Base-by-base conservation (phyloP, 2,329 filamentous ascomycete genomes). In the Xylariales sp. region DNA sequence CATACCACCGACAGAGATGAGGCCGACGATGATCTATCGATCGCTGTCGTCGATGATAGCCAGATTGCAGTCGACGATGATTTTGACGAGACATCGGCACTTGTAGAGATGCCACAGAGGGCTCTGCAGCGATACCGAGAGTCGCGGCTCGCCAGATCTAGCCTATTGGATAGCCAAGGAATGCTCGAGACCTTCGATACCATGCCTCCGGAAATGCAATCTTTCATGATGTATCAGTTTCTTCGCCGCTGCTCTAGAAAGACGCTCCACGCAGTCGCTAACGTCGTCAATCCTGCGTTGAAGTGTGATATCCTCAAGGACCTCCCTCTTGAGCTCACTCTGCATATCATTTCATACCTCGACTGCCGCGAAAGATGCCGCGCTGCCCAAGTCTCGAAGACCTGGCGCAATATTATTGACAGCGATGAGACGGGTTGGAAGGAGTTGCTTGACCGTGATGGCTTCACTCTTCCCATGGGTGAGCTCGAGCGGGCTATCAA, bases 361-460 rank as follows among this genome's bases (percentile, higher is more conserved):
- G 86, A 95, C 55, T 75, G 85, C 40, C 80, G 81, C 50, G 93
- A 91, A 50, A 81, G 97, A 52, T 96, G 90, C 59, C 84, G 82
- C 44, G 89, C 90, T 10, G 87, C 93, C 2, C 90, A 93, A 53
- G 93, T 97, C 5, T 97, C 91, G 0, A 96, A 88, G 60, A 84
- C 86, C 55, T 98, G 93, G 93, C 81, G 93, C 29, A 82, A 85
- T 46, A 82, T 95, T 27, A 81, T 95, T 37, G 91, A 97, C 54
- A 85, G 85, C 6, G 91, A 97, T 55, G 93, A 98, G 63, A 90
- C 85, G 33, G 88, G 90, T 12, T 98, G 93, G 93, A 97, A 94
- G 63, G 85, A 90, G 46, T 70, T 96, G 1, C 82, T 98, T 29
- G 89, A 95, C 44, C 73, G 72, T 1, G 89, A 96, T 57, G 88